Base-by-base conservation (phyloP, 345 rosid species). In the Citrus unshiu region DNA sequence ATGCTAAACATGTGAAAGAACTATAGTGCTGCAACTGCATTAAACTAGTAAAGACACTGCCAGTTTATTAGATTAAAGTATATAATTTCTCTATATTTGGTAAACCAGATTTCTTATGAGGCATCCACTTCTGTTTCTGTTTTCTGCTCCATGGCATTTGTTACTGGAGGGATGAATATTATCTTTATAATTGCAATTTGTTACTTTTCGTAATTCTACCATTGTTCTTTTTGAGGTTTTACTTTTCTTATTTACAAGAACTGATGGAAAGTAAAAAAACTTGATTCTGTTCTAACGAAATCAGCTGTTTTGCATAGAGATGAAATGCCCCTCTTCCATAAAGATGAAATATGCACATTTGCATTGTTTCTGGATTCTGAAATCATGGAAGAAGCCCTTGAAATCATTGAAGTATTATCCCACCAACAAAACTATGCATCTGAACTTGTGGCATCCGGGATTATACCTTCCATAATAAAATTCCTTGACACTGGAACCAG, bases 281-380 rank as follows among this genome's bases (percentile, higher is more conserved):
- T 32, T 65, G 29, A 21, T 9, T 51, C 21, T 51, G 8, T 75
- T 35, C 46, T 68, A 79, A 75, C 61, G 4, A 68, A 62, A 43
- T 78, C 9, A 37, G 6, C 37, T 67, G 4, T 83, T 72, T 62
- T 34, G 32, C 56, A 75, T 85, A 83, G 90, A 77, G 22, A 64
- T 57, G 85, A 79, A 72, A 64, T 78, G 72, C 75, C 77, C 22
- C 14, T 40, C 10, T 64, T 79, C 35, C 74, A 80, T 7, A 84
- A 81, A 51, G 90, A 87, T 65, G 73, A 81, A 24, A 65, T 83
- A 34, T 68, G 24, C 49, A 9, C 74, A 68, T 64, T 87, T 54
- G 76, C 73, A 43, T 83, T 80, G 27, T 78, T 81, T 59, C 46
- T 87, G 54, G 85, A 83, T 69, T 79, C 84, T 16, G 82, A 81